Conservation (phyloP, 176 grass and related monocot species). For the Oropetium thomaeum region DNA sequence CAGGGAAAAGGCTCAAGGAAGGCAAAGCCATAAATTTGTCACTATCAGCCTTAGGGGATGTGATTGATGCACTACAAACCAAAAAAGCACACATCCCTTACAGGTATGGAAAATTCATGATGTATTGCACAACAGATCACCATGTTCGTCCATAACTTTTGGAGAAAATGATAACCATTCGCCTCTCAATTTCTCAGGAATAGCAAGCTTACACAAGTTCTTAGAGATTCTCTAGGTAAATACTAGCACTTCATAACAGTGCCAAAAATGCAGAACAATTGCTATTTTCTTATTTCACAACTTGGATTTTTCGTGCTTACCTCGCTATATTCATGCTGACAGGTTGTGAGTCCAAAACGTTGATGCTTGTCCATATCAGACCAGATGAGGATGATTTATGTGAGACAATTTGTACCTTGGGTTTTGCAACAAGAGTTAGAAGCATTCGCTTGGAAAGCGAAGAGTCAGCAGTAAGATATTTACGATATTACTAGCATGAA, state of each 20-base stretch:
- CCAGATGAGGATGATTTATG: conserved; percentile 90
- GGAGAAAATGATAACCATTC: conserved; percentile 5
- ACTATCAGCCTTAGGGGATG: conserved; percentile 94
- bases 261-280: conserved; percentile 6
- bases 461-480: conserved; percentile 69
- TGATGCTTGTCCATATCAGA: conserved; percentile 95
- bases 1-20: conserved; percentile 88
- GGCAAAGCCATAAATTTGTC: conserved; percentile 98
- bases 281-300: conserved; percentile 26
- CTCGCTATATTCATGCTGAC: conserved; percentile 30
- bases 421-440: conserved; percentile 85
- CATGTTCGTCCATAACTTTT: background rate
- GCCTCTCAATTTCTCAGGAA: conserved; percentile 60
- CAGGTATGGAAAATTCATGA: conserved; percentile 50
- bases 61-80: conserved; percentile 80
- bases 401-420: conserved; percentile 87
- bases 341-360: conserved; percentile 92
- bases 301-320: conserved; percentile 30
- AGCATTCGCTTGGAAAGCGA: conserved; percentile 73
- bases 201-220: conserved; percentile 96
- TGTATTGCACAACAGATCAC: conserved; percentile 6
- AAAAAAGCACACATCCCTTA: conserved; percentile 87
- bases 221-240: conserved; percentile 94
- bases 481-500: conserved; percentile 13
- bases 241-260: conserved; percentile 1